Conservation (phyloP, 495 filamentous ascomycete genomes). For the Neurospora terricola region DNA sequence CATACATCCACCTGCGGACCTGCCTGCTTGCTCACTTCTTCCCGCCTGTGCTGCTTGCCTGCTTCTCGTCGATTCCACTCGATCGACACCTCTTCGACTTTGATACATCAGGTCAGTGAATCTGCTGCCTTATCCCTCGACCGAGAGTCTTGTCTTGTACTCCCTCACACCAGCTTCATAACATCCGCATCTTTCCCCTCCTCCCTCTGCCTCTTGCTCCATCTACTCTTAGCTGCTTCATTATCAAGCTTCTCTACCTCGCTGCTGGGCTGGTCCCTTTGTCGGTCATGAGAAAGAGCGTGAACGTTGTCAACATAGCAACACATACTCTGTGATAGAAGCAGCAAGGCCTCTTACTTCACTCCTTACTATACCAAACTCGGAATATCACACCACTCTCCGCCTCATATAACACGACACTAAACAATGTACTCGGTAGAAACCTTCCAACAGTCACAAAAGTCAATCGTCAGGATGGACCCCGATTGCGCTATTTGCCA, state of each 20-base stretch:
- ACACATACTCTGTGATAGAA: slow-evolving; percentile 15
- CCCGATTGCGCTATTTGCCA: slow-evolving; percentile 65
- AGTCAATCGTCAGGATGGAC: slow-evolving; percentile 48
- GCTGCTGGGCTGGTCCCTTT: slow-evolving; percentile 23
- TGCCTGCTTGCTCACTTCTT: slow-evolving; percentile 2
- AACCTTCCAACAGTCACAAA: slow-evolving; percentile 24
- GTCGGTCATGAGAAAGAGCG: slow-evolving; percentile 23
- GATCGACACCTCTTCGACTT: slow-evolving; percentile 25
- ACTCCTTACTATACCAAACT: slow-evolving; percentile 21
- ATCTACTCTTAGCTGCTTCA: slow-evolving; percentile 1
- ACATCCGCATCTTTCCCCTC: slow-evolving; percentile 11
- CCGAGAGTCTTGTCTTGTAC: slow-evolving; percentile 2
- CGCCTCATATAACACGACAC: slow-evolving; percentile 23
- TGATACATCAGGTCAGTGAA: slow-evolving; percentile 34
- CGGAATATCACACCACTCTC: slow-evolving; percentile 17
- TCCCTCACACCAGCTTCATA: slow-evolving; percentile 18
- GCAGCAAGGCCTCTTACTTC: background rate
- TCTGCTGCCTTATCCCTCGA: slow-evolving; percentile 12
- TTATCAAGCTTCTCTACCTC: background rate
- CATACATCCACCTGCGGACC: slow-evolving; percentile 8
- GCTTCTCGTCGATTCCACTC: slow-evolving; percentile 9
- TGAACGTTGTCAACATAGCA: slow-evolving; percentile 21
- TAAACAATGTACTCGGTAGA: slow-evolving; percentile 45
- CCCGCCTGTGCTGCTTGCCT: slow-evolving; percentile 5
- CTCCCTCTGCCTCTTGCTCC: slow-evolving; percentile 2